Percentiles rank a stretch among this genome's conserved stretches.
Conservation (phyloP, 495 filamentous ascomycete species). For the Penicillium lagena region DNA sequence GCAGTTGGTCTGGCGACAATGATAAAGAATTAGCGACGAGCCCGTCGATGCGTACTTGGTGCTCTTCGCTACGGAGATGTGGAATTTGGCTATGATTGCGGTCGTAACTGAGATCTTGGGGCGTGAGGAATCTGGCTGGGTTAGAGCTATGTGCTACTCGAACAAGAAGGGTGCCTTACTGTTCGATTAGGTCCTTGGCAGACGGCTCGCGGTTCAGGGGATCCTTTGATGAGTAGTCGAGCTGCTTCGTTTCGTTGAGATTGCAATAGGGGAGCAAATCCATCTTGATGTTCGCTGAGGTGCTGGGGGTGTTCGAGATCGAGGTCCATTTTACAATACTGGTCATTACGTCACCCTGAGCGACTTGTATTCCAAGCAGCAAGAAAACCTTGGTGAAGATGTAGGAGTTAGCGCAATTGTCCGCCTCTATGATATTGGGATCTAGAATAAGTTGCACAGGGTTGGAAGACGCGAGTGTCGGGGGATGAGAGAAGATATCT, state of each 20-base stretch:
- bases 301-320: too few relatives aligned
- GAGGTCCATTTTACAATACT: too few relatives aligned
- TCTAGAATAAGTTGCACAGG: too few relatives aligned
- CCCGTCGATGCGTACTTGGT: slow-evolving; percentile 39
- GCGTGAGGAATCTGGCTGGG: slow-evolving; percentile 35
- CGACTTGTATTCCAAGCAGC: too few relatives aligned
- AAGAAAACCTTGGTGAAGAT: too few relatives aligned
- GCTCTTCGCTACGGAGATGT: slow-evolving; percentile 27
- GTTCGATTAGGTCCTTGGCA: slow-evolving; percentile 27
- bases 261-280: background rate
- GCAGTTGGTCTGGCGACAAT: slow-evolving; percentile 32
- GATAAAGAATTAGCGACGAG: slow-evolving; percentile 20
- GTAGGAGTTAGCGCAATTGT: too few relatives aligned
- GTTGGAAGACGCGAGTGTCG: too few relatives aligned
- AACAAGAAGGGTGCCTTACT: slow-evolving; percentile 7
- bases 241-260: slow-evolving; percentile 4
- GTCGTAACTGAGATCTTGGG: slow-evolving; percentile 32
- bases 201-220: slow-evolving; percentile 42
- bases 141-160: background rate
- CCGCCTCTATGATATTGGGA: too few relatives aligned
- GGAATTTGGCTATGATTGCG: slow-evolving; percentile 51
- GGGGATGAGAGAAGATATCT: too few relatives aligned
- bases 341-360: too few relatives aligned
- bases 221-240: slow-evolving; percentile 28
- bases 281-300: background rate